Evolutionary conservation across 352 stramenopile genomes (phyloP).

Genomic region (Pelagophyceae sp.): DNA sequence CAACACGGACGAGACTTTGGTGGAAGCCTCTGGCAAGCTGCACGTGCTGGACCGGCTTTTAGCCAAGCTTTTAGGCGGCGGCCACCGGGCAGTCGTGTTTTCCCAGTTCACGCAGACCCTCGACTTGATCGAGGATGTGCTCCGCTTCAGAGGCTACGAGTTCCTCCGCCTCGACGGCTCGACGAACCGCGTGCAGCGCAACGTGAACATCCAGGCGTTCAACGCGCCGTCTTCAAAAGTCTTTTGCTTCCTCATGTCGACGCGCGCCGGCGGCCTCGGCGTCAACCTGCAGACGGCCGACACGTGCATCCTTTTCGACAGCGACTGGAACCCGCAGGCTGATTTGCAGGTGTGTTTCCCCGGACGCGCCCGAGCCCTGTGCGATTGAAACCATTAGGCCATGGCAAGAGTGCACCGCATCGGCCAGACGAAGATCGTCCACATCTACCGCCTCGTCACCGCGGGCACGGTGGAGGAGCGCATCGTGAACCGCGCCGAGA

Average conservation of each 20-base stretch:
- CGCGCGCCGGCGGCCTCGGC: conserved; percentile 83
- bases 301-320: conserved; percentile 68
- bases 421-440: conserved; percentile 93
- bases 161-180: conserved; percentile 83
- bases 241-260: conserved; percentile 95
- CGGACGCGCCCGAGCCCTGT: background rate
- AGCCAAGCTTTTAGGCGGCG: conserved; percentile 53
- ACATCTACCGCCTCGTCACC: conserved; percentile 87
- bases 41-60: conserved; percentile 44
- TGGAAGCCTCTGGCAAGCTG: conserved; percentile 55
- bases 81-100: conserved; percentile 77
- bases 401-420: conserved; percentile 96
- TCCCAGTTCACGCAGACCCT: conserved; percentile 82
- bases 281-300: conserved; percentile 94
- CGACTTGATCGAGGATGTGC: conserved; percentile 92
- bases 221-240: conserved; percentile 80
- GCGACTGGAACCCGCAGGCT: conserved; percentile 93
- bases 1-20: conserved; percentile 42
- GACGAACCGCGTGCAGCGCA: conserved; percentile 51
- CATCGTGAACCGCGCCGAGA: conserved; percentile 89
- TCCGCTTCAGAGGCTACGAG: conserved; percentile 59
- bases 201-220: conserved; percentile 85
- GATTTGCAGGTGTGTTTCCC: too few species aligned
- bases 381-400: conserved; percentile 38
- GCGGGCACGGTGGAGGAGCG: conserved; percentile 92